phyloP scores from a whole-genome alignment of 2,329 filamentous ascomycete genomes.

The Talaromyces piceae region DNA sequence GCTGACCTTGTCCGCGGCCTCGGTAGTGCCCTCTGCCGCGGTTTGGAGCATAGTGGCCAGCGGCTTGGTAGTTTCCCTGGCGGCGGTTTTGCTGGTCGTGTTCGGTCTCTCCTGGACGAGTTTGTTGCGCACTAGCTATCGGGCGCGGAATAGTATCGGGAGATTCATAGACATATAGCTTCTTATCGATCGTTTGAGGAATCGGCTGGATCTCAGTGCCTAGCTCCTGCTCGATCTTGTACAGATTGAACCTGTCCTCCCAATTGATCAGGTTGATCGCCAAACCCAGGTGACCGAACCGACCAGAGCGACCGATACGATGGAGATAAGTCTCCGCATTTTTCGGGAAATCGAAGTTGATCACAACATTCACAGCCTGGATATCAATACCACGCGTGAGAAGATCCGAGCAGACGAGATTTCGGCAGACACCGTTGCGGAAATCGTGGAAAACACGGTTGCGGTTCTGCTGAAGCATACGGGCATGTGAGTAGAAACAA shows the following conservation, averaged over 20 bases:
- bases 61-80: conserved; percentile 27
- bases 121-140: conserved; percentile 46
- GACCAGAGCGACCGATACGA: conserved; percentile 93
- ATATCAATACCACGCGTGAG: conserved; percentile 99
- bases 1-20: conserved; percentile 38
- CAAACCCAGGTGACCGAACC: conserved; percentile 92
- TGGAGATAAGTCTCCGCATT: conserved; percentile 98
- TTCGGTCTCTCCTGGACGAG: conserved; percentile 15
- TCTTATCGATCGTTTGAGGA: conserved; percentile 89
- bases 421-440: conserved; percentile 93
- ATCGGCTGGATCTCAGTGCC: conserved; percentile 98
- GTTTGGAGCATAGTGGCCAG: conserved; percentile 30
- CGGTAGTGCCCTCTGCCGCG: conserved; percentile 37
- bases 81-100: conserved; percentile 26
- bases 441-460: conserved; percentile 99
- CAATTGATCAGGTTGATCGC: conserved; percentile 99
- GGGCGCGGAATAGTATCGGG: conserved; percentile 91
- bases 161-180: conserved; percentile 94
- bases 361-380: conserved; percentile 97
- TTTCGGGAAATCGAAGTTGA: conserved; percentile 99
- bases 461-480: conserved; percentile 93
- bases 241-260: conserved; percentile 98
- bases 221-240: conserved; percentile 95
- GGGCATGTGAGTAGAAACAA: conserved; percentile 98
- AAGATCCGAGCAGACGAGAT: conserved; percentile 94